phyloP scores from a whole-genome alignment of 176 grass and related monocot genomes.

The Guadua angustifolia region DNA sequence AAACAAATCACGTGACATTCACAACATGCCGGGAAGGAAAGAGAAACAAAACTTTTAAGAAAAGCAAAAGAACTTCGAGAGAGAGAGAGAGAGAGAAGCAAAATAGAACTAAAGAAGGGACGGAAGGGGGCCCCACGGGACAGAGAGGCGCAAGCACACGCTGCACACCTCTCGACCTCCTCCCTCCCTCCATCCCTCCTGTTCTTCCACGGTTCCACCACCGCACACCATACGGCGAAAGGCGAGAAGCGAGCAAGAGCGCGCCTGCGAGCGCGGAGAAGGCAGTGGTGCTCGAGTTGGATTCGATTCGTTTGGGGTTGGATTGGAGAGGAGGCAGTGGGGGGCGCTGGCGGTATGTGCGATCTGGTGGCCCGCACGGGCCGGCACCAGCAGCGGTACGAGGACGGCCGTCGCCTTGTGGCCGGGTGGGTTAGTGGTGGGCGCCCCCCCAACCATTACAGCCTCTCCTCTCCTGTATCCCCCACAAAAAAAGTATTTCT shows the following conservation, averaged over 20 bases:
- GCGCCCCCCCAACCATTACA: neutral
- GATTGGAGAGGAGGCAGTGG: neutral
- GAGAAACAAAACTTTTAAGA: no score
- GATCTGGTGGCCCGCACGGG: constrained; percentile 88
- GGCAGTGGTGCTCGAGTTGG: neutral
- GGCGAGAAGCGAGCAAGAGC: neutral
- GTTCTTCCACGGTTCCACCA: neutral
- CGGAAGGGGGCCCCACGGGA: no score
- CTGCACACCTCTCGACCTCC: no score
- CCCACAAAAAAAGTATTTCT: neutral
- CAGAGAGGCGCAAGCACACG: no score
- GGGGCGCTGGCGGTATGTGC: constrained; percentile 44
- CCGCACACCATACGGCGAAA: neutral
- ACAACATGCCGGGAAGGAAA: no score
- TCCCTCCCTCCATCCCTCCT: neutral
- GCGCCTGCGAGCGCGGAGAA: neutral
- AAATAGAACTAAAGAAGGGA: no score
- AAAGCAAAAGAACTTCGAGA: no score
- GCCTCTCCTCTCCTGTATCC: neutral
- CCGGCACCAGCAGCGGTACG: constrained; percentile 88
- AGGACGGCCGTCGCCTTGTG: constrained; percentile 75
- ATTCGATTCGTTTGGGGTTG: neutral
- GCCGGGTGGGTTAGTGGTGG: constrained; percentile 55
- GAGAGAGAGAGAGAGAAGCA: no score
- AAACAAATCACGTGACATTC: no score